Evolutionary conservation across 768 basidiomycete genomes (phyloP).

Genomic region (Suillus tomentosus): DNA sequence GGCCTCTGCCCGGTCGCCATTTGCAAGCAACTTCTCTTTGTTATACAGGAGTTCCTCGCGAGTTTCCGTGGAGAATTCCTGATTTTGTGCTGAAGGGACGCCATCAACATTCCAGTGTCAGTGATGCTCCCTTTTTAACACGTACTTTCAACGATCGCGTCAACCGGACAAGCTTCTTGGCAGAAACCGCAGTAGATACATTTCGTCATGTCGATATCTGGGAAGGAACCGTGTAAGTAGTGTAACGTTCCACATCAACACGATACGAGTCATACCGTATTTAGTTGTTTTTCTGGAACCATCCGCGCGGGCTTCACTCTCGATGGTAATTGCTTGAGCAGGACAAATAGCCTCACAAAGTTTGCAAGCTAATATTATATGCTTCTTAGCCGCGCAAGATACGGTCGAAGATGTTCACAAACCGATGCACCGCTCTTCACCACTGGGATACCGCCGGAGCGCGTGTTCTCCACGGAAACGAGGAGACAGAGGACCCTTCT

Average conservation of each 20-base stretch:
- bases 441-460: constrained; percentile 91
- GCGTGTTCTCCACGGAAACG: constrained; percentile 99
- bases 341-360: constrained; percentile 99
- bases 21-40: constrained; percentile 97
- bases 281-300: constrained; percentile 96
- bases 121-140: constrained; percentile 20
- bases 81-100: constrained; percentile 80
- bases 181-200: constrained; percentile 99
- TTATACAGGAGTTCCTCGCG: constrained; percentile 98
- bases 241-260: constrained; percentile 13
- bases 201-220: constrained; percentile 99
- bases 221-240: constrained; percentile 10
- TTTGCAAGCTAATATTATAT: constrained; percentile 76
- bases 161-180: constrained; percentile 99
- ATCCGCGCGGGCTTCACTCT: constrained; percentile 94
- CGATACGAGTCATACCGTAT: constrained; percentile 65
- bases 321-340: constrained; percentile 98
- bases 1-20: constrained; percentile 95
- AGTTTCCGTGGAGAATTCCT: constrained; percentile 96
- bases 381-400: constrained; percentile 12
- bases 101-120: constrained; percentile 9
- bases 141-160: constrained; percentile 98
- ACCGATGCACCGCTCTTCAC: constrained; percentile 99
- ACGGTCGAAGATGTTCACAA: constrained; percentile 32
- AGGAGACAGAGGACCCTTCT: constrained; percentile 96